phyloP scores from a whole-genome alignment of 108 stramenopile species.

The Nitzschia putrida region DNA sequence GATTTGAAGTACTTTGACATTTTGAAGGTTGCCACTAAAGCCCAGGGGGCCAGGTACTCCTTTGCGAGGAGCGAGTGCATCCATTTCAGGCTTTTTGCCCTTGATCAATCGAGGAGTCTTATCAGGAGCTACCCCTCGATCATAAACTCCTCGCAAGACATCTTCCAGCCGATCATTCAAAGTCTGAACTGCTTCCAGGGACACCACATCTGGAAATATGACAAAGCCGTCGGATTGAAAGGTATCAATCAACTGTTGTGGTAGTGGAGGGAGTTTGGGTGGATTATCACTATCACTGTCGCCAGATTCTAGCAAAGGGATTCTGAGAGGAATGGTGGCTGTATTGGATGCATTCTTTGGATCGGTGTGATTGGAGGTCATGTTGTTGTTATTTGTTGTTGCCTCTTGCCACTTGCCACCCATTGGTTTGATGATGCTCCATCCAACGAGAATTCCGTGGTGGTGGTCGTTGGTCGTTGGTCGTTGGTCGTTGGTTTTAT shows the following conservation, averaged over 20 bases:
- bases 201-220: constrained; percentile 51
- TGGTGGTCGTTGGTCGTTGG: no score
- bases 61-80: not conserved
- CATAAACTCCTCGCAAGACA: constrained; percentile 68
- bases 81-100: constrained; percentile 20
- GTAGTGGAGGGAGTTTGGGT: constrained; percentile 11
- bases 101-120: constrained; percentile 60
- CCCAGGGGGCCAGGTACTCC: constrained; percentile 28
- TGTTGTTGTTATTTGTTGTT: no score
- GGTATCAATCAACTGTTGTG: constrained; percentile 22
- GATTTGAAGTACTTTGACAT: constrained; percentile 73
- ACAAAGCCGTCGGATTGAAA: constrained; percentile 72
- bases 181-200: constrained; percentile 28
- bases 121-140: constrained; percentile 65
- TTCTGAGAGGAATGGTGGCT: not conserved
- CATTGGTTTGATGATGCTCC: no score
- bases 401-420: no score
- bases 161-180: constrained; percentile 64
- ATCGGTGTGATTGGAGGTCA: no score
- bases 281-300: not conserved
- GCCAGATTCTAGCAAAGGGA: constrained; percentile 1
- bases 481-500: no score
- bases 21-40: constrained; percentile 47
- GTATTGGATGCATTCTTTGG: no score
- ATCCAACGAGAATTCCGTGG: no score